Percentiles rank a stretch among this genome's conserved stretches.
These are phyloP conservation scores for Fonsecaea pedrosoi DNA, from an alignment of 2,329 filamentous ascomycete species.

Conservation along the genomic window DNA sequence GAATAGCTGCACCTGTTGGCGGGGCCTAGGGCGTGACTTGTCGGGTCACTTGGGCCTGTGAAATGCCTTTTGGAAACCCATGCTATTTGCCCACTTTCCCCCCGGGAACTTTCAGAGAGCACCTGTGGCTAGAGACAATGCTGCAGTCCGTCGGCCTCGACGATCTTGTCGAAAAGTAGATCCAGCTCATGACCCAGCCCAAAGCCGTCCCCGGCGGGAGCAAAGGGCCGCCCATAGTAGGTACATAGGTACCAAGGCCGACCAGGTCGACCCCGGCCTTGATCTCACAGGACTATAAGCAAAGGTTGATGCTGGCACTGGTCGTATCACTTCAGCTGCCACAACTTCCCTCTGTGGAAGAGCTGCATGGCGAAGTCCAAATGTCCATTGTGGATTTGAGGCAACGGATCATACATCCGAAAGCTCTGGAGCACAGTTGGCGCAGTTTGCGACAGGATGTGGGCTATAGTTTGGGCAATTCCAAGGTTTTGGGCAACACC, in stretches of 20 bases:
- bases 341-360: neutral
- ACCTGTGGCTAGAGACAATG: neutral
- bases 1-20: neutral
- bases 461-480: neutral
- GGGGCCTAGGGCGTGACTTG: neutral
- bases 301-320: neutral
- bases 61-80: neutral
- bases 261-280: neutral
- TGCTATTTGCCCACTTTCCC: neutral
- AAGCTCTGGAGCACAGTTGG: neutral
- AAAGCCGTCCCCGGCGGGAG: neutral
- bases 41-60: neutral
- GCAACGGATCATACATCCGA: neutral
- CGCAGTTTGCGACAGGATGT: neutral
- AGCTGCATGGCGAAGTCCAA: neutral
- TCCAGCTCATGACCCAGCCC: constrained; percentile 1
- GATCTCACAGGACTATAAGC: neutral
- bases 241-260: neutral
- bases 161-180: neutral
- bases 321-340: constrained; percentile 3
- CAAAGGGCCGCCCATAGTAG: constrained; percentile 1
- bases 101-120: neutral
- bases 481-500: neutral
- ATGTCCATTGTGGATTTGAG: neutral
- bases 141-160: neutral